A percentile compares a stretch with the other conserved stretches of the same genome.
phyloP scores from a whole-genome alignment of 2,329 filamentous ascomycete genomes.

The Dothideomycetidae sp. region DNA sequence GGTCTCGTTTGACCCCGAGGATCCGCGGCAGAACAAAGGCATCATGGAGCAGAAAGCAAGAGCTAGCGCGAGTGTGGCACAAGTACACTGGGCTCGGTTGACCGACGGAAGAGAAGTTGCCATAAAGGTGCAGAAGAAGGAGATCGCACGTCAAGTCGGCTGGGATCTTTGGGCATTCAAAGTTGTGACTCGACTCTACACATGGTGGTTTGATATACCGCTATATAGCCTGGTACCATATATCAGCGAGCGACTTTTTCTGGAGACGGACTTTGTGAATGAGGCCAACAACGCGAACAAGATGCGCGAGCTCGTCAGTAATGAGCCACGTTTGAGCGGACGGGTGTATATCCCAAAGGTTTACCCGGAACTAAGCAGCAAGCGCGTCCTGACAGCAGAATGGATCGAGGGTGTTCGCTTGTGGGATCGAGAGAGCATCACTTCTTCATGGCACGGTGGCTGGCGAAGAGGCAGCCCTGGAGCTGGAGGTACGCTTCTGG shows the following conservation, averaged over 20 bases:
- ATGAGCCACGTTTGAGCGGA: constrained; percentile 60
- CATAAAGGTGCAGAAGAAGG: constrained; percentile 90
- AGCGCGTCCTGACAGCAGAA: constrained; percentile 79
- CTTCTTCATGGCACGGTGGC: constrained; percentile 62
- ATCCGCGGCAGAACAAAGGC: constrained; percentile 38
- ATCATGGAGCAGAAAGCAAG: constrained; percentile 58
- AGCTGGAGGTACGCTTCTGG: constrained; percentile 51
- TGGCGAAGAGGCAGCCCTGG: constrained; percentile 65
- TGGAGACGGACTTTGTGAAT: constrained; percentile 89
- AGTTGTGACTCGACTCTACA: constrained; percentile 71
- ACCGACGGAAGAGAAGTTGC: constrained; percentile 82
- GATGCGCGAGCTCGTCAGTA: constrained; percentile 64
- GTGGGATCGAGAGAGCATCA: constrained; percentile 80
- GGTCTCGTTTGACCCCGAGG: constrained; percentile 56
- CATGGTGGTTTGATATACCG: constrained; percentile 82
- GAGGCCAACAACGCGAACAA: constrained; percentile 78
- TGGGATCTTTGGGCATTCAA: constrained; percentile 97
- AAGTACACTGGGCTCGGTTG: constrained; percentile 87
- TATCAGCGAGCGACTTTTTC: constrained; percentile 75
- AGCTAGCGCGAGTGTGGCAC: constrained; percentile 81
- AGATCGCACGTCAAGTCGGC: constrained; percentile 78
- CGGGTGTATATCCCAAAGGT: constrained; percentile 81
- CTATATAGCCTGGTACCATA: constrained; percentile 84
- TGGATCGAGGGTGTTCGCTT: constrained; percentile 93
- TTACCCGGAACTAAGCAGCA: constrained; percentile 68